Conservation (phyloP, 140 eudicot species). For the Anethum foeniculum region DNA sequence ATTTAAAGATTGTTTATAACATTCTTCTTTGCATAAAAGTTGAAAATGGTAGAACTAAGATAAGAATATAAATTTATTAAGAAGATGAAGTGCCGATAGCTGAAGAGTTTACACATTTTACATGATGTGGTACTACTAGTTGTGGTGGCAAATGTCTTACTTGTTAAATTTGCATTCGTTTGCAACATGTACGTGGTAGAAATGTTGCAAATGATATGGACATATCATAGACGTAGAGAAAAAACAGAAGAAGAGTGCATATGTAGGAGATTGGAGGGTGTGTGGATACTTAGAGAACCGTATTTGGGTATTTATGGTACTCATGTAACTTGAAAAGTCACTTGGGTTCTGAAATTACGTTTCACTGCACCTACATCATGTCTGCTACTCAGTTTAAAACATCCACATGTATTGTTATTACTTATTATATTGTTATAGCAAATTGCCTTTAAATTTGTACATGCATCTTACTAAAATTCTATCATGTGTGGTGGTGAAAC, state of each 20-base stretch:
- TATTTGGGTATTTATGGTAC: background rate
- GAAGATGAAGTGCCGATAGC: background rate
- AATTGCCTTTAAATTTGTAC: background rate
- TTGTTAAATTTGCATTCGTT: background rate
- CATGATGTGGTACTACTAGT: background rate
- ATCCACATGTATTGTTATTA: background rate
- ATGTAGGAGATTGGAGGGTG: background rate
- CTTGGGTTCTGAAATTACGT: background rate
- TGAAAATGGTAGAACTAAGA: background rate
- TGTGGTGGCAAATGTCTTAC: background rate
- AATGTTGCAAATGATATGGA: background rate
- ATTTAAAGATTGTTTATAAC: background rate
- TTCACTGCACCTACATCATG: background rate
- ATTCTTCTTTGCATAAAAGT: background rate
- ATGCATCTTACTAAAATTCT: conserved; percentile 25
- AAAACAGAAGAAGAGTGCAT: background rate
- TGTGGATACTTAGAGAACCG: background rate
- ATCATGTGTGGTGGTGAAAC: conserved; percentile 31
- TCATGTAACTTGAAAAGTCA: background rate
- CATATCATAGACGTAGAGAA: background rate
- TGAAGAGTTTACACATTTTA: background rate
- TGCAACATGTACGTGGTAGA: background rate
- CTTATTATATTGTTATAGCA: background rate
- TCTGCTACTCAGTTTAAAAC: background rate
- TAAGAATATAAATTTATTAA: background rate